Percentiles rank a stretch among this genome's conserved stretches.
Evolutionary conservation across 2,329 filamentous ascomycete genomes (phyloP).

Genomic region (Ceratocystis destructans): DNA sequence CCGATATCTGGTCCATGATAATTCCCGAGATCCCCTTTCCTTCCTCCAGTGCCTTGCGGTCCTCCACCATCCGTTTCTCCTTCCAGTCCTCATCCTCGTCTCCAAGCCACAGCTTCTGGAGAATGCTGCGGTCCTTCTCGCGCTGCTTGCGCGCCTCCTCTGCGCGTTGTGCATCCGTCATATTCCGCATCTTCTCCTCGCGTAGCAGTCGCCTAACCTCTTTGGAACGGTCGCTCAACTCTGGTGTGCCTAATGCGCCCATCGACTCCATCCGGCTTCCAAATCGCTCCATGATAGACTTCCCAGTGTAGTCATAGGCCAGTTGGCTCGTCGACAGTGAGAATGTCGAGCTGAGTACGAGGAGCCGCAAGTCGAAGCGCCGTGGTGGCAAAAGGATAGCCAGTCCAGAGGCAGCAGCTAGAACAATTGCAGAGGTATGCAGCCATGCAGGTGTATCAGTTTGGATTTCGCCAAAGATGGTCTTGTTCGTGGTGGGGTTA

Average conservation of each 20-base stretch:
- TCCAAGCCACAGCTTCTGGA: conserved; percentile 46
- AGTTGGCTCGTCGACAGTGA: conserved; percentile 43
- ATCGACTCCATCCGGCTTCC: conserved; percentile 32
- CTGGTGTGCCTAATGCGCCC: conserved; percentile 26
- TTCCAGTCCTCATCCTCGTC: conserved; percentile 42
- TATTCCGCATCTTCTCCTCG: conserved; percentile 31
- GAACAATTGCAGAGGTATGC: conserved; percentile 36
- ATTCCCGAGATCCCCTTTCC: conserved; percentile 43
- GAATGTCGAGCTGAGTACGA: conserved; percentile 36
- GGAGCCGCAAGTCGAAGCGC: conserved; percentile 37
- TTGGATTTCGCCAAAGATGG: conserved; percentile 11
- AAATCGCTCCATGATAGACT: conserved; percentile 37
- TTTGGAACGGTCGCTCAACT: conserved; percentile 43
- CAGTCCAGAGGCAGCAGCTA: conserved; percentile 35
- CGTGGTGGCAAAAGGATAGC: conserved; percentile 40
- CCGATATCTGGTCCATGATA: conserved; percentile 43
- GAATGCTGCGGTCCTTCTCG: conserved; percentile 23
- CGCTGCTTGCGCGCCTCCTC: conserved; percentile 25
- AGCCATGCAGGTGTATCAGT: conserved; percentile 26
- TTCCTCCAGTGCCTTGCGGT: conserved; percentile 40
- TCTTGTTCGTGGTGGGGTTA: background rate
- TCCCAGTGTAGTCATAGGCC: conserved; percentile 42
- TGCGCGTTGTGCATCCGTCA: conserved; percentile 25
- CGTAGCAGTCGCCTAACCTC: conserved; percentile 35
- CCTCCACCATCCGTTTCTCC: conserved; percentile 37